phyloP scores from a whole-genome alignment of 2,329 filamentous ascomycete genomes.

The Fonsecaea pedrosoi region DNA sequence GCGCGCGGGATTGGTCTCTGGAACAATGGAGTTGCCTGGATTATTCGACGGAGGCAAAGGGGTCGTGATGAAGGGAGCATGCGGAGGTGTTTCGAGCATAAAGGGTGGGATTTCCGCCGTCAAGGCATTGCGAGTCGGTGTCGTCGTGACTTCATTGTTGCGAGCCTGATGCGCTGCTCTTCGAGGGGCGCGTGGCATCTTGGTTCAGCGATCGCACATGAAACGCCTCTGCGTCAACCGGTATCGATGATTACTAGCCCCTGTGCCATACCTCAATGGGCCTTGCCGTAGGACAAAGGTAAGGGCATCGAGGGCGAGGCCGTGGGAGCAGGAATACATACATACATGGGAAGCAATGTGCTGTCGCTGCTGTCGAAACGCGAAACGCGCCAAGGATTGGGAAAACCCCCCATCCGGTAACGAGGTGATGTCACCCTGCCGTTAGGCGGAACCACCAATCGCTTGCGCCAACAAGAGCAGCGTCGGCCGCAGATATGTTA shows the following conservation, averaged over 20 bases:
- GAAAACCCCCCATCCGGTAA: too few species aligned
- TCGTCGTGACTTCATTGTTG: constrained; percentile 33
- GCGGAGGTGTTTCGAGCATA: constrained; percentile 42
- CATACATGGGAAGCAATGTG: background rate
- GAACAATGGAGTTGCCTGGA: constrained; percentile 33
- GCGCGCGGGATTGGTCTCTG: constrained; percentile 30
- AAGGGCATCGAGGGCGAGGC: background rate
- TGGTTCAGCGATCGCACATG: constrained; percentile 1
- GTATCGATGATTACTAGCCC: constrained; percentile 1
- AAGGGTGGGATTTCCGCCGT: constrained; percentile 42
- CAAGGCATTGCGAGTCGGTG: constrained; percentile 40
- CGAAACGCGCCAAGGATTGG: background rate
- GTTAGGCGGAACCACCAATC: too few species aligned
- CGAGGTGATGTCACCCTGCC: too few species aligned
- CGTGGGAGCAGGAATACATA: background rate
- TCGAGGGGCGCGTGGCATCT: constrained; percentile 39
- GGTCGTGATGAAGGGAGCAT: constrained; percentile 41
- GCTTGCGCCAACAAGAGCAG: too few species aligned
- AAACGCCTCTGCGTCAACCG: constrained; percentile 12
- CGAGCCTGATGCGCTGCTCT: constrained; percentile 32
- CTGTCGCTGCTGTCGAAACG: background rate
- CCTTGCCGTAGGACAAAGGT: background rate
- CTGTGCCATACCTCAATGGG: constrained; percentile 17
- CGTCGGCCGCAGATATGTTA: too few species aligned
- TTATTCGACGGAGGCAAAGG: constrained; percentile 36